Evolutionary conservation across 352 stramenopile genomes (phyloP).

Genomic region (Phytophthora ramorum): DNA sequence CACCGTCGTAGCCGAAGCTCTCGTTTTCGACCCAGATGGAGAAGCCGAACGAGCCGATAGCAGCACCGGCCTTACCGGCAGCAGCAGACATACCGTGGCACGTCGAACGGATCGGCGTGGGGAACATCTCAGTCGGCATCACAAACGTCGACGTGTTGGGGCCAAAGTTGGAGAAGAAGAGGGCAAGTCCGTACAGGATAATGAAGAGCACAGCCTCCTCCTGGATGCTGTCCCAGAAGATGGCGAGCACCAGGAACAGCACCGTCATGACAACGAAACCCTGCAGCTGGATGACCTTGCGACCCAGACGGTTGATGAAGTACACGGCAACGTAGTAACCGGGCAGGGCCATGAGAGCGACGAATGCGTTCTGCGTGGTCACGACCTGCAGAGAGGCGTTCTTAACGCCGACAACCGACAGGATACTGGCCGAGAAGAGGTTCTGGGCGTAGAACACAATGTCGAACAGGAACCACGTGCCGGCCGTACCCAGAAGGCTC

Average conservation of each 20-base stretch:
- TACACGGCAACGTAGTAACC: conserved; percentile 85
- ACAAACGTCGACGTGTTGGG: conserved; percentile 91
- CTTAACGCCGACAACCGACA: conserved; percentile 59
- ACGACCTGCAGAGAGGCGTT: conserved; percentile 60
- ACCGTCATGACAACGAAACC: conserved; percentile 77
- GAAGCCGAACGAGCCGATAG: conserved; percentile 72
- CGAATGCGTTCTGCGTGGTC: conserved; percentile 64
- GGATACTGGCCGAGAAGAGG: conserved; percentile 80
- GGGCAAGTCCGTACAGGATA: conserved; percentile 71
- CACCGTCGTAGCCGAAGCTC: conserved; percentile 61
- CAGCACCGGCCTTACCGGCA: conserved; percentile 87
- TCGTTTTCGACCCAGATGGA: conserved; percentile 69
- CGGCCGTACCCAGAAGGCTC: conserved; percentile 68
- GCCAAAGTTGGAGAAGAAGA: conserved; percentile 90
- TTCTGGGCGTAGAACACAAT: conserved; percentile 87
- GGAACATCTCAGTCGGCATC: conserved; percentile 89
- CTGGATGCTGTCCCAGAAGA: conserved; percentile 68
- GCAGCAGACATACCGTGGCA: conserved; percentile 91
- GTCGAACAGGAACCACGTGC: conserved; percentile 89
- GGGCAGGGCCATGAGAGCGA: conserved; percentile 76
- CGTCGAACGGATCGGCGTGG: conserved; percentile 85
- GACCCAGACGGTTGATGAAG: conserved; percentile 74
- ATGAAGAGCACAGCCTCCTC: conserved; percentile 67
- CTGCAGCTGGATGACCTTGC: conserved; percentile 77
- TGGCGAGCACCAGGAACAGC: conserved; percentile 66